Conservation (phyloP, 176 grass and related monocot genomes). For the Rhynchospora pubera region DNA sequence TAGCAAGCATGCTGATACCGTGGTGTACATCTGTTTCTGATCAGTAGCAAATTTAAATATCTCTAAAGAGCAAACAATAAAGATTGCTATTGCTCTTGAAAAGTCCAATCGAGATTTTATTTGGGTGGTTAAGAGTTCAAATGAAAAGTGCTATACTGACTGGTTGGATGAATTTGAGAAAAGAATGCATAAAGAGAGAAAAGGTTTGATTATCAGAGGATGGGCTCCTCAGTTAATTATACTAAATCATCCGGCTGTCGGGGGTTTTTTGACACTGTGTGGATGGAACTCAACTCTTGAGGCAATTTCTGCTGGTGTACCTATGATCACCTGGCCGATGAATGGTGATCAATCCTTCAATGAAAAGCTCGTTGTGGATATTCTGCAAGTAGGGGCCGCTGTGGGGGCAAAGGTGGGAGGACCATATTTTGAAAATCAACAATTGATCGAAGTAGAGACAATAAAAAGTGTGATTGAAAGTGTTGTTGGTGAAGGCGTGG, state of each 20-base stretch:
- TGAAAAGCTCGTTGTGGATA: constrained; percentile 29
- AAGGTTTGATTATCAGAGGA: constrained; percentile 36
- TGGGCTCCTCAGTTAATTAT: constrained; percentile 33
- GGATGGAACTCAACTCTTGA: constrained; percentile 36
- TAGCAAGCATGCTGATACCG: constrained; percentile 10
- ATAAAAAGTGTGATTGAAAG: constrained; percentile 13
- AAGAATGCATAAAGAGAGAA: constrained; percentile 14
- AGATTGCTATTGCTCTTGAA: constrained; percentile 45
- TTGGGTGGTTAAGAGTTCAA: constrained; percentile 30
- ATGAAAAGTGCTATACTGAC: constrained; percentile 4
- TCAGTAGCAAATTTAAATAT: constrained; percentile 11
- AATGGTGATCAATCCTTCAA: constrained; percentile 26
- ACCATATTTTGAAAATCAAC: not conserved
- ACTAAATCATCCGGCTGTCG: constrained; percentile 21
- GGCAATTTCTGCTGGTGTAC: constrained; percentile 15
- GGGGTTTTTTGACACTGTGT: constrained; percentile 28
- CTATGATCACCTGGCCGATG: constrained; percentile 30
- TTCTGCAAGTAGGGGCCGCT: not conserved
- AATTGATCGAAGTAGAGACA: not conserved
- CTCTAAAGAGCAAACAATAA: constrained; percentile 19
- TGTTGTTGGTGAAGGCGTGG: not conserved
- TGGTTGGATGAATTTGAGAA: constrained; percentile 37
- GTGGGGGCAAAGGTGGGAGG: not conserved
- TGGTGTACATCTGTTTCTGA: constrained; percentile 58
- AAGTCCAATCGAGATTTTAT: constrained; percentile 41